Percentiles rank a stretch among this genome's conserved stretches.
Conservation (phyloP, 495 filamentous ascomycete genomes). For the Tuber indicum region DNA sequence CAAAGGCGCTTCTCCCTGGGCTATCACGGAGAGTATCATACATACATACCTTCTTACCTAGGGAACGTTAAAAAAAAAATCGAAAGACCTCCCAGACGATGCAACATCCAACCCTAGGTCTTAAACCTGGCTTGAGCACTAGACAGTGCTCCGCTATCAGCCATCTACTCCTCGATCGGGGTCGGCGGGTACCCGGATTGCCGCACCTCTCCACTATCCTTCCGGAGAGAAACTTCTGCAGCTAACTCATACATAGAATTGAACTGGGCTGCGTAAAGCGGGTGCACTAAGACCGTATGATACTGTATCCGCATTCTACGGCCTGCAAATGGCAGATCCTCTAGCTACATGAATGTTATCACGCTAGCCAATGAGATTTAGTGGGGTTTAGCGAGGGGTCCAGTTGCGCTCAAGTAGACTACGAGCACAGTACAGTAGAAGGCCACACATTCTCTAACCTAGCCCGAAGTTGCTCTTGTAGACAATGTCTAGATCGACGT, state of each 20-base stretch:
- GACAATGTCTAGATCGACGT: background rate
- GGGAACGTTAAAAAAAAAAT: background rate
- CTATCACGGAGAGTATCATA: background rate
- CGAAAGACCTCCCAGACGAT: background rate
- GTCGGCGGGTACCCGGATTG: background rate
- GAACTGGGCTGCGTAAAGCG: background rate
- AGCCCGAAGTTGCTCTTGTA: background rate
- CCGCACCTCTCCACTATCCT: background rate
- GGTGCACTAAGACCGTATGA: background rate
- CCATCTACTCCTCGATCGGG: background rate
- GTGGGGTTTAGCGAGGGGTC: background rate
- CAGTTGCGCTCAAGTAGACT: too few relatives aligned
- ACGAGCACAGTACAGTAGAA: background rate
- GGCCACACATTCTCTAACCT: background rate
- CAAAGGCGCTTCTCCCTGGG: too few relatives aligned
- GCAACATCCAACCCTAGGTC: background rate
- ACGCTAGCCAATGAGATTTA: background rate
- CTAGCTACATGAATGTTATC: background rate
- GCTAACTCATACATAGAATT: background rate
- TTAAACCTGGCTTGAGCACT: background rate
- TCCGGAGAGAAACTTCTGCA: background rate
- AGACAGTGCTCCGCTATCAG: background rate
- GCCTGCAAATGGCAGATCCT: background rate
- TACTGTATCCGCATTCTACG: too few relatives aligned
- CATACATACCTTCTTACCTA: background rate